Evolutionary conservation across 345 rosid species (phyloP).

Genomic region (Acer saccharum): DNA sequence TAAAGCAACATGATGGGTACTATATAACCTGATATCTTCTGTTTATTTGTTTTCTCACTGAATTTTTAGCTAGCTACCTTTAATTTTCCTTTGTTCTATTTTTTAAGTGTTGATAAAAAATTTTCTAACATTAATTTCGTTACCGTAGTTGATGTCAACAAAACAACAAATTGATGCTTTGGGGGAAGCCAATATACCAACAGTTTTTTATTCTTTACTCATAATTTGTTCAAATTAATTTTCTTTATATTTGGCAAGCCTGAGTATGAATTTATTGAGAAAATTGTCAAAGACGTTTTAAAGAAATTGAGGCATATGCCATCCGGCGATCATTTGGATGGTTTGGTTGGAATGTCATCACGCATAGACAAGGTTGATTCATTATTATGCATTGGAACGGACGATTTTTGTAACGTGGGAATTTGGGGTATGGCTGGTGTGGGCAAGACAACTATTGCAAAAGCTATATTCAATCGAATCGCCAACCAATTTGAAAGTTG

Average conservation of each 20-base stretch:
- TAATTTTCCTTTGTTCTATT: background rate
- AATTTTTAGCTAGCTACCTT: no score
- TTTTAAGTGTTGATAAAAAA: no score
- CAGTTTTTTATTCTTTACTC: no score
- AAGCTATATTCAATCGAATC: conserved; percentile 23
- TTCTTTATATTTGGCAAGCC: background rate
- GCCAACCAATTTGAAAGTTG: conserved; percentile 26
- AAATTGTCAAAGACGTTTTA: background rate
- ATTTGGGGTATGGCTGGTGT: conserved; percentile 34
- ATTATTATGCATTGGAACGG: background rate
- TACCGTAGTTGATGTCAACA: no score
- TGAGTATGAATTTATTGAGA: conserved; percentile 15
- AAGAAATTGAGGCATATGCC: background rate
- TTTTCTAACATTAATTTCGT: no score
- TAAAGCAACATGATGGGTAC: background rate
- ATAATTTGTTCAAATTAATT: no score
- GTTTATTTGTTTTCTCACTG: no score
- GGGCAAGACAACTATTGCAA: conserved; percentile 41
- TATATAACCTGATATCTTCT: no score
- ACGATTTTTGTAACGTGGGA: conserved; percentile 17
- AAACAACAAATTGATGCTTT: no score
- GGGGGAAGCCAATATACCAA: no score
- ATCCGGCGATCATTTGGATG: background rate
- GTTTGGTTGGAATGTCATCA: conserved; percentile 14
- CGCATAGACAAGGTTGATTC: background rate